Evolutionary conservation across 257 asterid species (phyloP).

Genomic region (Schizonepeta tenuifolia): DNA sequence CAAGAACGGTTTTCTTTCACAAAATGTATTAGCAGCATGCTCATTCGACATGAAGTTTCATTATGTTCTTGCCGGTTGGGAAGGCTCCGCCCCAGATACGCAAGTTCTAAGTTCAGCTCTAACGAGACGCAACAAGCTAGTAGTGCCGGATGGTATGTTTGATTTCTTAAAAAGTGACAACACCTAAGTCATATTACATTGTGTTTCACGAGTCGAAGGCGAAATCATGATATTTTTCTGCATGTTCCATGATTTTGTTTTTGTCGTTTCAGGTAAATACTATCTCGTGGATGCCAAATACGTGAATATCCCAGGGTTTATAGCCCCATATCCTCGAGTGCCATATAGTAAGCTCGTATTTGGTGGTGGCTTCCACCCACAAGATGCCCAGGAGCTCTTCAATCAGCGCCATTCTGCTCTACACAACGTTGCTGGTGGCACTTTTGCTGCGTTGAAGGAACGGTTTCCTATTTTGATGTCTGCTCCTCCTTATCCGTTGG

Average conservation of each 20-base stretch:
- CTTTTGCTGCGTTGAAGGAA: conserved; percentile 47
- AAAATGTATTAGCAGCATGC: conserved; percentile 50
- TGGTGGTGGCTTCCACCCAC: conserved; percentile 37
- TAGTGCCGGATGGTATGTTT: conserved; percentile 45
- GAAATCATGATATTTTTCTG: background rate
- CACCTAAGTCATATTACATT: background rate
- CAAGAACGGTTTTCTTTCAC: conserved; percentile 46
- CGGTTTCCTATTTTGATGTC: conserved; percentile 52
- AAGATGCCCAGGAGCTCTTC: conserved; percentile 49
- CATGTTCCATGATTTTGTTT: background rate
- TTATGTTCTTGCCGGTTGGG: conserved; percentile 59
- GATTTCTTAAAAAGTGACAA: background rate
- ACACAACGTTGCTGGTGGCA: conserved; percentile 33
- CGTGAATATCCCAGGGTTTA: conserved; percentile 43
- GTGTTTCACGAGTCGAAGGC: conserved; percentile 11
- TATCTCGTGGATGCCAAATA: conserved; percentile 47
- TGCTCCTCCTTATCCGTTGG: conserved; percentile 49
- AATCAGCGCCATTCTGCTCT: conserved; percentile 44
- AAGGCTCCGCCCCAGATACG: conserved; percentile 53
- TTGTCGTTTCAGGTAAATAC: conserved; percentile 44
- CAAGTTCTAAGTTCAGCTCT: conserved; percentile 47
- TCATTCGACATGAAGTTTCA: conserved; percentile 53
- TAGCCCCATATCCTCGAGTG: conserved; percentile 43
- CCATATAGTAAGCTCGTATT: conserved; percentile 32
- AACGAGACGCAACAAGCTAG: conserved; percentile 44